These are phyloP conservation scores for Chaetomium globosum DNA, from an alignment of 2,329 filamentous ascomycete genomes.

Conservation along the genomic window DNA sequence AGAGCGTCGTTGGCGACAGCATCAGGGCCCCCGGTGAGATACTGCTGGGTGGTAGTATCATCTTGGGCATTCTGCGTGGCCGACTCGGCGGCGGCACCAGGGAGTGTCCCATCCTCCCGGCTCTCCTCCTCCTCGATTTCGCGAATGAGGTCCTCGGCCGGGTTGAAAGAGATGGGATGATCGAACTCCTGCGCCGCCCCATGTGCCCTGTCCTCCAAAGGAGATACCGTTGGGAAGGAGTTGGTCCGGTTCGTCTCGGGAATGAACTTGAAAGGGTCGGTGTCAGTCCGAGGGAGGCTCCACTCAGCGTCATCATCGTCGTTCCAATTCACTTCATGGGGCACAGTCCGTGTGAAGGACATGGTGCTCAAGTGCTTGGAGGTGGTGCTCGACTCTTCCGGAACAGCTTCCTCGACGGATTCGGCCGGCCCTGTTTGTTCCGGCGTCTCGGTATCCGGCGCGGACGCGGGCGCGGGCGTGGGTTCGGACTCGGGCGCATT, in stretches of 20 bases:
- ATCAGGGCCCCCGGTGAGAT: constrained; percentile 50
- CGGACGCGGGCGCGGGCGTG: constrained; percentile 30
- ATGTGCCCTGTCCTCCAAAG: constrained; percentile 40
- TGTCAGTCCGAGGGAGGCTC: constrained; percentile 54
- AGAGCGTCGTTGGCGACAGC: constrained; percentile 48
- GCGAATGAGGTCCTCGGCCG: constrained; percentile 57
- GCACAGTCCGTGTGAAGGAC: constrained; percentile 66
- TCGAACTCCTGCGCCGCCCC: constrained; percentile 38
- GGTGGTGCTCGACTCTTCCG: constrained; percentile 37
- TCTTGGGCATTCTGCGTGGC: constrained; percentile 30
- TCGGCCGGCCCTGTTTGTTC: constrained; percentile 16
- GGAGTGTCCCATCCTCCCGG: constrained; percentile 46
- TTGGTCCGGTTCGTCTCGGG: constrained; percentile 60
- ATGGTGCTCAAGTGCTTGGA: constrained; percentile 62
- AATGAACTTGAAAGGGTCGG: constrained; percentile 64
- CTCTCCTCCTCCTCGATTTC: constrained; percentile 55
- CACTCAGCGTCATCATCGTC: constrained; percentile 63
- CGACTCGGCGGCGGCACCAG: constrained; percentile 25
- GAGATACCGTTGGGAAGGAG: constrained; percentile 63
- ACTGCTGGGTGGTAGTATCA: constrained; percentile 41
- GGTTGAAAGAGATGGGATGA: constrained; percentile 51
- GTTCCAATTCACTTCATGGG: constrained; percentile 62
- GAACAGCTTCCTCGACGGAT: constrained; percentile 19
- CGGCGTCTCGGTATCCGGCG: constrained; percentile 11
- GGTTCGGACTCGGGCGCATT: constrained; percentile 26